These are phyloP conservation scores for Polychaeton citri DNA, from an alignment of 2,329 filamentous ascomycete species.

Conservation along the genomic window DNA sequence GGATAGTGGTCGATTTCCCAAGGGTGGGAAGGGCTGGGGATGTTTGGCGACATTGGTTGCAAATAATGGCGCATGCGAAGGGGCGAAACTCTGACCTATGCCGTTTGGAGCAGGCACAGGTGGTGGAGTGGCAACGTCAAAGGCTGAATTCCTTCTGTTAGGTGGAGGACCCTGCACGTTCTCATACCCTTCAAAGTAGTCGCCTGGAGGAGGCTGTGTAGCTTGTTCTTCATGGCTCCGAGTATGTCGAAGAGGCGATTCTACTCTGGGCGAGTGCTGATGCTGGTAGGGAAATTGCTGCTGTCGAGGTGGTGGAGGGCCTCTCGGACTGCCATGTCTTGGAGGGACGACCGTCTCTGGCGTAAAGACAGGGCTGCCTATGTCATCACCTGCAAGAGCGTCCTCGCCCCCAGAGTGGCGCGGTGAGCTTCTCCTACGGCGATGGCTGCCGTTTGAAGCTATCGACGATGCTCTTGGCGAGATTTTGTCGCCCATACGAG, in stretches of 20 bases:
- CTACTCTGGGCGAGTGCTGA: not conserved
- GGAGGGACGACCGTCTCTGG: not conserved
- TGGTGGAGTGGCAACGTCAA: slow-evolving; percentile 11
- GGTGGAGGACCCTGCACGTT: not conserved
- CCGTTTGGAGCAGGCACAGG: slow-evolving; percentile 6
- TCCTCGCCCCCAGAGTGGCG: not conserved
- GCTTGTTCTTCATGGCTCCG: not conserved
- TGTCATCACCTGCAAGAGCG: not conserved
- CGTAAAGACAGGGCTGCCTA: not conserved
- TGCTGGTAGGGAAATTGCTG: not conserved
- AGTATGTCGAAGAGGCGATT: not conserved
- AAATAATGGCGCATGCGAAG: slow-evolving; percentile 32
- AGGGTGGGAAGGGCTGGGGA: slow-evolving; percentile 3
- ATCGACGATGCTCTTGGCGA: slow-evolving; percentile 7
- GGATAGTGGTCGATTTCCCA: not conserved
- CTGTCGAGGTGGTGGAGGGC: not conserved
- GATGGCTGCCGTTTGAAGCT: slow-evolving; percentile 5
- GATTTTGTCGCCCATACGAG: slow-evolving; percentile 6
- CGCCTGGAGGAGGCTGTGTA: not conserved
- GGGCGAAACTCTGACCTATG: slow-evolving; percentile 25
- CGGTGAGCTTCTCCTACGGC: slow-evolving; percentile 5
- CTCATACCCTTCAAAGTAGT: not conserved
- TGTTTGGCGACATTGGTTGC: slow-evolving; percentile 30
- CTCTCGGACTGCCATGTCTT: not conserved
- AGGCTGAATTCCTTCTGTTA: slow-evolving; percentile 2